A percentile compares a stretch with the other conserved stretches of the same genome.
Conservation (phyloP, 2,329 filamentous ascomycete genomes). For the Gaeumannomyces tritici region DNA sequence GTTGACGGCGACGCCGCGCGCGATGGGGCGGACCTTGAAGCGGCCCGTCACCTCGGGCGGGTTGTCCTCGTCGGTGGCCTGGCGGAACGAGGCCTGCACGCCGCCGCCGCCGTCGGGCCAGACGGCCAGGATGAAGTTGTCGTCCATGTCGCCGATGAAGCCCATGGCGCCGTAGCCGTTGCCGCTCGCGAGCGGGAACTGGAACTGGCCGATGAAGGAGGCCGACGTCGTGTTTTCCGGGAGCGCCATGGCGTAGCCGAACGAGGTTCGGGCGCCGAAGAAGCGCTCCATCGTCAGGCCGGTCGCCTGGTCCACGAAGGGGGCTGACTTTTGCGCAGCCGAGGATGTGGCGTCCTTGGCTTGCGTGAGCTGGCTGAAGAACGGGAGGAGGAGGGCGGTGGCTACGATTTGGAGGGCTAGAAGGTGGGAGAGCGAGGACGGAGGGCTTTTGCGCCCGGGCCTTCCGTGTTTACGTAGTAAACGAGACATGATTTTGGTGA, state of each 20-base stretch:
- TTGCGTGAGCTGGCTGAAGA: neutral
- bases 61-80: slow-evolving; percentile 29
- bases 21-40: slow-evolving; percentile 28
- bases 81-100: slow-evolving; percentile 31
- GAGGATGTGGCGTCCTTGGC: neutral
- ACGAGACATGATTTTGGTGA: neutral
- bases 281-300: slow-evolving; percentile 26
- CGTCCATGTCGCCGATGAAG: slow-evolving; percentile 33
- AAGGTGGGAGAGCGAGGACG: neutral
- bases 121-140: slow-evolving; percentile 31
- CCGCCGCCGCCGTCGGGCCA: slow-evolving; percentile 29
- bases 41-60: slow-evolving; percentile 30
- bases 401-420: neutral
- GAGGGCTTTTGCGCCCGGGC: neutral
- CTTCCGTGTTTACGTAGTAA: neutral
- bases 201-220: slow-evolving; percentile 37
- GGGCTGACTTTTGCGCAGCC: slow-evolving; percentile 3
- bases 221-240: slow-evolving; percentile 22
- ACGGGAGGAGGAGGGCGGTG: neutral
- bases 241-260: slow-evolving; percentile 31
- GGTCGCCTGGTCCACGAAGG: slow-evolving; percentile 22
- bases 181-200: slow-evolving; percentile 26
- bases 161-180: slow-evolving; percentile 35
- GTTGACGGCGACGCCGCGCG: slow-evolving; percentile 31
- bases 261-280: slow-evolving; percentile 26